phyloP scores from a whole-genome alignment of 2,329 filamentous ascomycete genomes.

The Aspergillus amoenus region DNA sequence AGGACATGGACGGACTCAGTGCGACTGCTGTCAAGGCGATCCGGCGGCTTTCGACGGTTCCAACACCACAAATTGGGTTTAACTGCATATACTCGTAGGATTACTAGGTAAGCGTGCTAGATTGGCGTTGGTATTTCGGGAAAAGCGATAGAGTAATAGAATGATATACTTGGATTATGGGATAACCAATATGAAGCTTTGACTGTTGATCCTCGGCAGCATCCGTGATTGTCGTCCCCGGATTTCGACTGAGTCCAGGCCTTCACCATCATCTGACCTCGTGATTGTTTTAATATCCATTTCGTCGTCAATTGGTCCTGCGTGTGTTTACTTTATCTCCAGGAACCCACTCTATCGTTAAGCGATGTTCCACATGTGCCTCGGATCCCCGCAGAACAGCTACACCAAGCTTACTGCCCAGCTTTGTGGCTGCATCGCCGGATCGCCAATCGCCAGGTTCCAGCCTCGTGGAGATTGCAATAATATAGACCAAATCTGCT shows the following conservation, averaged over 20 bases:
- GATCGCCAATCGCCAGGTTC: neutral
- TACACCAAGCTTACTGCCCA: neutral
- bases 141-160: no score
- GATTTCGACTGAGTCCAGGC: neutral
- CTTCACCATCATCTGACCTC: no score
- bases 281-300: no score
- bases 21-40: neutral
- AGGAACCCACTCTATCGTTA: neutral
- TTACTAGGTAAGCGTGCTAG: neutral
- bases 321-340: no score
- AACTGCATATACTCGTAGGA: neutral
- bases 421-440: neutral
- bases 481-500: no score
- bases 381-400: neutral
- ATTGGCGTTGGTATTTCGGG: neutral
- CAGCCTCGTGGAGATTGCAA: neutral
- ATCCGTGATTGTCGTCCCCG: slow-evolving; percentile 6
- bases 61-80: slow-evolving; percentile 2
- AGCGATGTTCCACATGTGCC: neutral
- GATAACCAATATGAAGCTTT: neutral
- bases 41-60: slow-evolving; percentile 5
- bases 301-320: no score
- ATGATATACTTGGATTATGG: no score
- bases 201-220: neutral
- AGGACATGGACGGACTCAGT: neutral